Conservation (phyloP, 2,329 filamentous ascomycete species). For the Penicillium frequentans region DNA sequence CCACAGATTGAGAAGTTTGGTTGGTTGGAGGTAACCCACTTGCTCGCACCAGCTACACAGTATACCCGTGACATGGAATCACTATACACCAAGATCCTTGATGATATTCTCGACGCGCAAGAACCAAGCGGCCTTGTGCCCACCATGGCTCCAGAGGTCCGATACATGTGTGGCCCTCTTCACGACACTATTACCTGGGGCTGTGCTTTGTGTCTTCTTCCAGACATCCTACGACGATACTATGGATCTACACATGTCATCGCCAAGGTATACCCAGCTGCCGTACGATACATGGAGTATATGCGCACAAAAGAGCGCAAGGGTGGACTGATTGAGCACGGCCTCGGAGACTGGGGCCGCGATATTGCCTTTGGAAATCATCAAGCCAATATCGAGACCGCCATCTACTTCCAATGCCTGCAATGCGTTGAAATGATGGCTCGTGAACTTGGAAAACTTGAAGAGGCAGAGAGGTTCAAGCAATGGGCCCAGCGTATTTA, state of each 20-base stretch:
- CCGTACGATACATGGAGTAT: slow-evolving; percentile 26
- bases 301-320: slow-evolving; percentile 24
- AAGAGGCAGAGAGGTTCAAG: slow-evolving; percentile 15
- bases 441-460: slow-evolving; percentile 14
- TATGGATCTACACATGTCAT: slow-evolving; percentile 24
- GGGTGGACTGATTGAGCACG: slow-evolving; percentile 25
- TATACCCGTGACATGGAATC: slow-evolving; percentile 50
- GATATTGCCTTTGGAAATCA: slow-evolving; percentile 28
- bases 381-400: slow-evolving; percentile 28
- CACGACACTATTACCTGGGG: slow-evolving; percentile 43
- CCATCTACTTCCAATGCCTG: slow-evolving; percentile 26
- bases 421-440: slow-evolving; percentile 25
- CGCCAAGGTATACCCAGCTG: slow-evolving; percentile 18
- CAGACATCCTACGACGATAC: slow-evolving; percentile 21
- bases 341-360: slow-evolving; percentile 25
- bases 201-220: slow-evolving; percentile 23
- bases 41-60: slow-evolving; percentile 48
- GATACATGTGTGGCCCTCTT: slow-evolving; percentile 52
- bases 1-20: slow-evolving; percentile 52
- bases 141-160: slow-evolving; percentile 49
- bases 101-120: slow-evolving; percentile 50
- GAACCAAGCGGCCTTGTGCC: slow-evolving; percentile 48
- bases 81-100: slow-evolving; percentile 49
- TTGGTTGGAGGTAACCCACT: slow-evolving; percentile 50
- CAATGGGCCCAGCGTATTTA: slow-evolving; percentile 21